Percentiles rank a stretch among this genome's conserved stretches.
These are phyloP conservation scores for Sungouiozyma ichnusensis DNA, from an alignment of 805 yeast genomes.

Conservation along the genomic window DNA sequence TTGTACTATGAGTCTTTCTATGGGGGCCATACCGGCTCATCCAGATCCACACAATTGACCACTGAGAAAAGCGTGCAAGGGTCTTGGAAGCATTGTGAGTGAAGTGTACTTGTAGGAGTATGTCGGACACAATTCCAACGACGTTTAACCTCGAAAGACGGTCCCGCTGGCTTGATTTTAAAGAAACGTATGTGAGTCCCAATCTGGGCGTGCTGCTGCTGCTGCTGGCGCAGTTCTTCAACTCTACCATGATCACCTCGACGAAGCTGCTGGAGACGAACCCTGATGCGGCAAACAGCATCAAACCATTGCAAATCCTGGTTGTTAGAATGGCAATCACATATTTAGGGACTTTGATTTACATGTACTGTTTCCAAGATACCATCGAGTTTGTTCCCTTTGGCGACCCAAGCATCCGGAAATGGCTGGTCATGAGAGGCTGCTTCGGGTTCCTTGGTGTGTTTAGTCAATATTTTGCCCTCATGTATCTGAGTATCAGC, in stretches of 20 bases:
- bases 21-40: no score
- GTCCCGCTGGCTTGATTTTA: slow-evolving; percentile 4
- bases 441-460: slow-evolving; percentile 71
- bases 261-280: slow-evolving; percentile 66
- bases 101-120: not conserved
- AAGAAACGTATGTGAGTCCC: slow-evolving; percentile 12
- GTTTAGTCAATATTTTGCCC: slow-evolving; percentile 63
- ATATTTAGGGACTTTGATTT: slow-evolving; percentile 43
- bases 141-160: slow-evolving; percentile 1
- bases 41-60: no score
- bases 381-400: slow-evolving; percentile 49
- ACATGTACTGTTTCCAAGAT: slow-evolving; percentile 38
- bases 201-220: slow-evolving; percentile 51
- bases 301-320: slow-evolving; percentile 71
- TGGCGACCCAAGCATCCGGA: slow-evolving; percentile 54
- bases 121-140: not conserved
- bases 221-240: slow-evolving; percentile 58
- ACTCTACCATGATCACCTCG: slow-evolving; percentile 64
- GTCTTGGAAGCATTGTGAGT: no score
- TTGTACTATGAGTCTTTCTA: no score
- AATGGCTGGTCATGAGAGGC: slow-evolving; percentile 52
- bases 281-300: slow-evolving; percentile 33
- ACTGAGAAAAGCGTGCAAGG: no score
- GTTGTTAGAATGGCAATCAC: slow-evolving; percentile 72
- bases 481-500: slow-evolving; percentile 62